Evolutionary conservation across 371 early-diverging fungal species (phyloP).

Genomic region (Funneliformis caledonium): DNA sequence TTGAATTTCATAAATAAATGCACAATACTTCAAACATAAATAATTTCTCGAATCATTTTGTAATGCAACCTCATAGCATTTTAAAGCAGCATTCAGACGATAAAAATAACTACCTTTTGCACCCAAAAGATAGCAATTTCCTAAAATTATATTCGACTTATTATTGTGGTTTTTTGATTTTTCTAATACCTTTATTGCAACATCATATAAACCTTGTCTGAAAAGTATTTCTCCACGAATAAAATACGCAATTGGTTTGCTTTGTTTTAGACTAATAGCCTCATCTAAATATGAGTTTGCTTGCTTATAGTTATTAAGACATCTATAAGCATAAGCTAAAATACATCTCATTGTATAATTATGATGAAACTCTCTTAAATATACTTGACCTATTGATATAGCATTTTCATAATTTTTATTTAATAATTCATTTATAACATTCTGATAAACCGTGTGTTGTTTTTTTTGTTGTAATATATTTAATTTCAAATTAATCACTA

Average conservation of each 20-base stretch:
- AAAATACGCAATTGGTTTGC: neutral
- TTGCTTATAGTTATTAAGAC: neutral
- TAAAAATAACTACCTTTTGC: too few relatives aligned
- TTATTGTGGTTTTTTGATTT: too few relatives aligned
- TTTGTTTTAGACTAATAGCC: neutral
- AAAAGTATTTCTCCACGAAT: neutral
- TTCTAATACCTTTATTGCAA: too few relatives aligned
- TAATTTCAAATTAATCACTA: too few relatives aligned
- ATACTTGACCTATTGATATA: neutral
- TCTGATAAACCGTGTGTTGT: slow-evolving; percentile 7
- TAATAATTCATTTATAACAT: neutral
- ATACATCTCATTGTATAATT: neutral
- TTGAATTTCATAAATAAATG: too few relatives aligned
- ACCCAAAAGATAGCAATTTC: too few relatives aligned
- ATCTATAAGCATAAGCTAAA: neutral
- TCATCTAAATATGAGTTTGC: neutral
- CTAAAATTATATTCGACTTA: too few relatives aligned
- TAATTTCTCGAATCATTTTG: too few relatives aligned
- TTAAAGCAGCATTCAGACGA: too few relatives aligned
- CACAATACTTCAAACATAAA: too few relatives aligned
- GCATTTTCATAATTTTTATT: neutral
- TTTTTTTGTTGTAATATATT: neutral
- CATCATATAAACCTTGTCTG: too few relatives aligned
- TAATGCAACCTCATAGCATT: too few relatives aligned
- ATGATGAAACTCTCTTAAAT: neutral